phyloP scores from a whole-genome alignment of 805 yeast genomes.

The Barnettozyma vustinii region DNA sequence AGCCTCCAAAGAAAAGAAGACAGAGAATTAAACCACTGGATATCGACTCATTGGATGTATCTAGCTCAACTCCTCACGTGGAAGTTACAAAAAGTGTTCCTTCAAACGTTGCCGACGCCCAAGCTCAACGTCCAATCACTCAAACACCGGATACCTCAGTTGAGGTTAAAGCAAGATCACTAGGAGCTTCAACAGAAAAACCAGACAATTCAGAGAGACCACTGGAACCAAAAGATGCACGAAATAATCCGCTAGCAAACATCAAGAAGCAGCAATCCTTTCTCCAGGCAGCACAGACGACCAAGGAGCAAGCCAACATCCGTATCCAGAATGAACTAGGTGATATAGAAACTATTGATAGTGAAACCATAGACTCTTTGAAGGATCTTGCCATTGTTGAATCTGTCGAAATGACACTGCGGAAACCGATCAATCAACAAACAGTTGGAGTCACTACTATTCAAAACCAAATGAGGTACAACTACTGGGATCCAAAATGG shows the following conservation, averaged over 20 bases:
- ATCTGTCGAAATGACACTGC: constrained; percentile 18
- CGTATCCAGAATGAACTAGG: constrained; percentile 17
- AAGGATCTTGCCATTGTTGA: constrained; percentile 34
- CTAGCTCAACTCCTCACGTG: neutral
- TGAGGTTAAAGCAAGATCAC: neutral
- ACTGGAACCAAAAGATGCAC: neutral
- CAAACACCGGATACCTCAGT: neutral
- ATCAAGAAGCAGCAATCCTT: constrained; percentile 11
- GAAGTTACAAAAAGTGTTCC: neutral
- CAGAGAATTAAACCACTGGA: constrained; percentile 6
- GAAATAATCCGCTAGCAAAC: neutral
- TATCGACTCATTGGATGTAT: constrained; percentile 1
- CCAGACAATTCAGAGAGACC: neutral
- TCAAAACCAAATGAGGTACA: constrained; percentile 5
- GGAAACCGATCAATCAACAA: constrained; percentile 2
- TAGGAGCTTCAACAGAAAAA: neutral
- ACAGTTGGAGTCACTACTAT: constrained; percentile 1
- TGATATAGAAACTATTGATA: constrained; percentile 7
- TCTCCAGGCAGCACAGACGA: constrained; percentile 13
- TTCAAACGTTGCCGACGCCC: neutral
- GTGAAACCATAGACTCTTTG: constrained; percentile 27
- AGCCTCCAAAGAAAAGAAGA: constrained; percentile 10
- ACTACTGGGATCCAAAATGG: constrained; percentile 21
- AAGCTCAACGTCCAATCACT: neutral
- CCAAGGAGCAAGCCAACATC: constrained; percentile 20